phyloP scores from a whole-genome alignment of 2,329 filamentous ascomycete species.

The Alternaria triticimaculans region DNA sequence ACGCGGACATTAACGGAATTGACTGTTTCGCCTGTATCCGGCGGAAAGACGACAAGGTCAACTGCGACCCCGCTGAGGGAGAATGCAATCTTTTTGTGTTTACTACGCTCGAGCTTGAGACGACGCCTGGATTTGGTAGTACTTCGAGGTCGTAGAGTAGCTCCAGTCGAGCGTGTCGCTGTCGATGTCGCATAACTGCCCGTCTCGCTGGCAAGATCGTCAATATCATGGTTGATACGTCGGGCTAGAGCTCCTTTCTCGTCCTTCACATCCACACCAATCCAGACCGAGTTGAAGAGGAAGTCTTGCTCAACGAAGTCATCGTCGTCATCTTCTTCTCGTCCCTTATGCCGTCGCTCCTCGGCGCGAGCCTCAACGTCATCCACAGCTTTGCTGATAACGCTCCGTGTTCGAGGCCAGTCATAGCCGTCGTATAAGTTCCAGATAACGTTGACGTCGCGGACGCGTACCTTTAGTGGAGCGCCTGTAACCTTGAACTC shows the following conservation, averaged over 20 bases:
- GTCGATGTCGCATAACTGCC: conserved; percentile 81
- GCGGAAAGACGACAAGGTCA: conserved; percentile 82
- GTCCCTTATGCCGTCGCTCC: conserved; percentile 68
- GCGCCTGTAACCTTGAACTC: conserved; percentile 67
- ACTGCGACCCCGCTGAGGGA: conserved; percentile 84
- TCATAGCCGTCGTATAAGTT: conserved; percentile 98
- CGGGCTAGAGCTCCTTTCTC: conserved; percentile 82
- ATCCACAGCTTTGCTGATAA: conserved; percentile 86
- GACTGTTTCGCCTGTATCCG: conserved; percentile 78
- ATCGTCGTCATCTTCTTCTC: conserved; percentile 66
- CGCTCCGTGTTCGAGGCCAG: conserved; percentile 85
- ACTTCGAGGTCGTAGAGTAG: conserved; percentile 52
- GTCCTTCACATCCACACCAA: conserved; percentile 84
- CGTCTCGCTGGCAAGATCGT: conserved; percentile 86
- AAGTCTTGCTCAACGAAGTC: conserved; percentile 87
- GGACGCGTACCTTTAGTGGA: conserved; percentile 77
- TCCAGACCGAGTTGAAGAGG: conserved; percentile 98
- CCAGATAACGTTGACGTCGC: conserved; percentile 94
- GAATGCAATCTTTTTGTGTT: conserved; percentile 92
- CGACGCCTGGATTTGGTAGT: conserved; percentile 55
- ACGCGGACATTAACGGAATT: conserved; percentile 87
- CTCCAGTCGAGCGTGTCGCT: conserved; percentile 42
- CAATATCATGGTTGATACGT: conserved; percentile 86
- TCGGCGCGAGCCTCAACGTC: conserved; percentile 84
- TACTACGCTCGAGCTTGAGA: conserved; percentile 82